A percentile compares a stretch with the other conserved stretches of the same genome.
These are phyloP conservation scores for Neonectria ditissima DNA, from an alignment of 2,329 filamentous ascomycete species.

Conservation along the genomic window DNA sequence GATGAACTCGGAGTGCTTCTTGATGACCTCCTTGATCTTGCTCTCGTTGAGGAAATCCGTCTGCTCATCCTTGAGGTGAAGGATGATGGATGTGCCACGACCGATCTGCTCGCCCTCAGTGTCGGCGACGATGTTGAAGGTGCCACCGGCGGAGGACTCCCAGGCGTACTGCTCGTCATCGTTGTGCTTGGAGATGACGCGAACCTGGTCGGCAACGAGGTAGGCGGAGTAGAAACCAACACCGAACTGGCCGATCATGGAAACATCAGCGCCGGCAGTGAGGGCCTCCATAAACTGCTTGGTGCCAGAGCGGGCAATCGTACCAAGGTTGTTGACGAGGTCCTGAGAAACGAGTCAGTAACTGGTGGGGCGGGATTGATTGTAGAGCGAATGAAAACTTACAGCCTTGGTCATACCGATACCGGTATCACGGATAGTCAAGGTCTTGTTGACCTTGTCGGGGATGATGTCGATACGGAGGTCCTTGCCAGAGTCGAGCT, in stretches of 20 bases:
- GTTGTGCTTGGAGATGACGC: conserved; percentile 98
- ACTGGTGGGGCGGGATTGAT: neutral
- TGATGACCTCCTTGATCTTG: conserved; percentile 99
- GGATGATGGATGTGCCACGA: conserved; percentile 97
- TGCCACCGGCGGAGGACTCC: conserved; percentile 97
- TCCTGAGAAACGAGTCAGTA: conserved; percentile 66
- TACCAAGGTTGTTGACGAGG: conserved; percentile 99
- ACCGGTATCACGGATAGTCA: conserved; percentile 97
- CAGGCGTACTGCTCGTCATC: conserved; percentile 99
- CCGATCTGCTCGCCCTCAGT: conserved; percentile 91
- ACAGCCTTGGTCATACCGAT: conserved; percentile 99
- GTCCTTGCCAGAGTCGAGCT: conserved; percentile 98
- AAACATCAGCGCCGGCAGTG: conserved; percentile 97
- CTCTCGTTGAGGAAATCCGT: conserved; percentile 97
- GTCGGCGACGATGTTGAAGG: conserved; percentile 92
- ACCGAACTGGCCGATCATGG: conserved; percentile 99
- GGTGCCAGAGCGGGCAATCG: conserved; percentile 98
- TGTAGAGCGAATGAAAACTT: conserved; percentile 61
- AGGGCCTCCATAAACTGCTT: conserved; percentile 99
- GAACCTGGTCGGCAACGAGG: conserved; percentile 97
- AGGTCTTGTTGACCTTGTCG: conserved; percentile 95
- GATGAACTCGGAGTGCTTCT: conserved; percentile 99
- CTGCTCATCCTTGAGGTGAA: conserved; percentile 99
- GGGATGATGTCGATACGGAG: conserved; percentile 99
- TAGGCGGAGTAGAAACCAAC: conserved; percentile 99